Evolutionary conservation across 345 rosid genomes (phyloP), one percentile per base, ranked within the genome.

Genomic region (Hypericum androsaemum): DNA sequence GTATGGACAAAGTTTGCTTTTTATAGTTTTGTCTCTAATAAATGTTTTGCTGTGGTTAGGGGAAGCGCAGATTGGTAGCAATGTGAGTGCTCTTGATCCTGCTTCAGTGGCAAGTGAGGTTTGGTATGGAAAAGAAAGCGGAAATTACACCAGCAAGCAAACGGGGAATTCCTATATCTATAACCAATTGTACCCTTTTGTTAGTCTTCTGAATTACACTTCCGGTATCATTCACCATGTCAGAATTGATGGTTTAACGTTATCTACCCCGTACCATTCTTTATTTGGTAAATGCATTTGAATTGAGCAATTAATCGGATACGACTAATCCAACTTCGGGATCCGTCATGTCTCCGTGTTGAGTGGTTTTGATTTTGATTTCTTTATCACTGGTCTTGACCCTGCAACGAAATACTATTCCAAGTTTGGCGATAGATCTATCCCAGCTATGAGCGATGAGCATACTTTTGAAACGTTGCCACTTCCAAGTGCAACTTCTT

Each of bases 361-460:
- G 12, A 7, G 46, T 43, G 10, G 46, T 10, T 12, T 10, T 12
- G 46, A 43, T 12, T 14, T 11, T 43, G 6, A 44, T 12, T 44
- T 45, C 51, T 6, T 48, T 50, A 36, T 47, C 57, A 59, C 70
- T 85, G 95, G 74, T 67, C 82, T 89, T 57, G 79, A 86, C 62
- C 81, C 81, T 41, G 80, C 53, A 44, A 69, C 67, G 0, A 83
- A 65, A 56, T 89, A 86, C 47, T 83, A 66, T 61, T 86, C 70
- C 37, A 79, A 51, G 65, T 89, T 94, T 13, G 95, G 97, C 3
- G 94, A 86, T 64, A 76, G 88, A 66, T 75, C 81, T 48, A 14
- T 75, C 48, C 72, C 83, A n/a, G 95, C 95, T 32, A 75, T 83
- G 86, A 89, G 94, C 39, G 68, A 74, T 6, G 88, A 83, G 47